Evolutionary conservation across 306 rosid species (phyloP), one percentile per base, ranked within the genome.

Genomic region (Adenanthera pavonina): DNA sequence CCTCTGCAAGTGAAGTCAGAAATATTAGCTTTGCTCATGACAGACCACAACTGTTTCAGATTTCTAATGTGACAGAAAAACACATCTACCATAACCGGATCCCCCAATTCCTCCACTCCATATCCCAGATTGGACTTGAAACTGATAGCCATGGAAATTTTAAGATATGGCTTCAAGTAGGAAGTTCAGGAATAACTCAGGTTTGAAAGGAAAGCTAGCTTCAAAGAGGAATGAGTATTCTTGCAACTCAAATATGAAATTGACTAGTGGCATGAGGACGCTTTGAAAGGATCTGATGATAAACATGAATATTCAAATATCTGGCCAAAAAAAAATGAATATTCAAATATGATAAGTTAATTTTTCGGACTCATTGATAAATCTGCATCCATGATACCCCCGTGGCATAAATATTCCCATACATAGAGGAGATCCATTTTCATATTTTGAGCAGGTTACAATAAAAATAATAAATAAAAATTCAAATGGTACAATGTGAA

Each of bases 1-100:
- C 99, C 96, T 92, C 97, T 95, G 88, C 43, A 51, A 19, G 30
- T 35, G 65, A 83, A 34, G 78, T 76, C 57, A 46, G 6, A 71
- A 78, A 20, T 36, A 72, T 72, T 56, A 80, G 57, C 48, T 51
- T 57, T 35, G 38, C 51, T 16, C 20, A 61, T 78, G 44, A 9
- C 68, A 70, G 64, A 82, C 14, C 86, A 79, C 53, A 71, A 34
- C 30, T 3, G 7, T 36, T 69, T 49, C 69, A 12, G 72, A 69
- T 76, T 40, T 36, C 65, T 19, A 3, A 46, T 5, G 19, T 8
- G 7, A 53, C 43, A 38, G 67, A 14, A 33, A 41, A 30, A 14
- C 38, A 67, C 17, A 20, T 34, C 1, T 15, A 6, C 20, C 67
- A 77, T 51, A 30, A 61, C 38, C 49, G 65, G 49, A 65, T 49